Evolutionary conservation across 495 filamentous ascomycete genomes (phyloP), one percentile per base, ranked within the genome.

Genomic region (Aspergillus panamensis): DNA sequence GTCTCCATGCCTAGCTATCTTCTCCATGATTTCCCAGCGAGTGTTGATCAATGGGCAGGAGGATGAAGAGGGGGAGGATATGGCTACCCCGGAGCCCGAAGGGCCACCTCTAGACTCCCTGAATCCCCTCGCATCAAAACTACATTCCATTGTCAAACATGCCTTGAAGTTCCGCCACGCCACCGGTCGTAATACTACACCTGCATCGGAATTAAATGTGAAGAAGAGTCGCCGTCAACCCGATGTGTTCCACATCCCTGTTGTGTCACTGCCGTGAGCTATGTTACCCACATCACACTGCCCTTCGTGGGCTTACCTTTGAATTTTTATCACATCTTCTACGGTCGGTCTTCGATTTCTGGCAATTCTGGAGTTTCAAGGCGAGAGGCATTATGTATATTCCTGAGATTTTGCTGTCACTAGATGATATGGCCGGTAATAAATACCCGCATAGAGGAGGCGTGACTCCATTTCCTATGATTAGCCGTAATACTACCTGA

Each of bases 111-210:
- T 57, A 3, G 62, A 66, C 2, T 50, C 54, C 3, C 57, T 67
- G 12, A 66, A 62, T 21, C 64, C 70, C 19, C 52, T 61, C 14
- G 58, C 67, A 48, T 53, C 45, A 43, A 70, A 59, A 56, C 51
- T 77, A 31, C 59, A 69, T 20, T 59, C 66, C 14, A 59, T 69
- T 10, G 40, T 71, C 13, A 60, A 58, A 13, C 62, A 69, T 45
- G 73, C 67, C 10, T 32, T 77, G 40, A 68, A 66, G 42, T 45
- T 65, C 20, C 71, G 71, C 17, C 66, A 74, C 6, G 52, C 68
- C 3, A 62, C 25, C 25, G 42, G 35, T 30, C 25, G 17, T n/a
- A 39, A 32, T 40, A 30, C 6, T 8, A 21, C 39, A 16, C 12
- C 48, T 10, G 37, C 32, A 17, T 20, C 40, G 14, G 16, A 52